Conservation (phyloP, 106 monocot species). For the Vanilla planifolia region DNA sequence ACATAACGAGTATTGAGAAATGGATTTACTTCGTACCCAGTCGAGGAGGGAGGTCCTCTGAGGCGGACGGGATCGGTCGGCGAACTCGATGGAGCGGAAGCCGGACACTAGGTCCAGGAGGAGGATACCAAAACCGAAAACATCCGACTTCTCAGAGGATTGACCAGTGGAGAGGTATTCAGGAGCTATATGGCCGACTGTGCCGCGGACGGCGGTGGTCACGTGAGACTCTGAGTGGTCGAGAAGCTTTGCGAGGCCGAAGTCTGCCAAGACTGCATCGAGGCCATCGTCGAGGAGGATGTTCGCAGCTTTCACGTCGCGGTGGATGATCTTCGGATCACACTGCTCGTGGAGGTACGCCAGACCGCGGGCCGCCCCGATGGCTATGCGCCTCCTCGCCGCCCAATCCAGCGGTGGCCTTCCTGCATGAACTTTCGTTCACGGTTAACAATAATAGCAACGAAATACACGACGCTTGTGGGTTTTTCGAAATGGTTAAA, state of each 20-base stretch:
- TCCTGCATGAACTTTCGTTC: slow-evolving; percentile 21
- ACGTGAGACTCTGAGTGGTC: slow-evolving; percentile 80
- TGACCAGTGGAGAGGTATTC: slow-evolving; percentile 77
- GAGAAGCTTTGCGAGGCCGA: slow-evolving; percentile 90
- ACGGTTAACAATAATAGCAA: too few relatives aligned
- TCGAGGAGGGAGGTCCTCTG: slow-evolving; percentile 39
- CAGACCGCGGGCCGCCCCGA: slow-evolving; percentile 79
- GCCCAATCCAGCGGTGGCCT: slow-evolving; percentile 84
- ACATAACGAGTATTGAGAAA: too few relatives aligned
- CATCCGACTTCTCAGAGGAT: slow-evolving; percentile 75
- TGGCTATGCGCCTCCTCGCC: slow-evolving; percentile 67
- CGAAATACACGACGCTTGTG: neutral
- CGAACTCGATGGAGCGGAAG: slow-evolving; percentile 38
- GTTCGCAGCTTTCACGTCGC: slow-evolving; percentile 97
- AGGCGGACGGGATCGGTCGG: slow-evolving; percentile 20
- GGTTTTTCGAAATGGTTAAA: too few relatives aligned
- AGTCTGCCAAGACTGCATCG: slow-evolving; percentile 87
- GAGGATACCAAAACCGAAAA: slow-evolving; percentile 66
- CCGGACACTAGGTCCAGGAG: slow-evolving; percentile 64
- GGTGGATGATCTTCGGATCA: slow-evolving; percentile 97
- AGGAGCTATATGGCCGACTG: slow-evolving; percentile 76
- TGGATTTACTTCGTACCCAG: slow-evolving; percentile 53
- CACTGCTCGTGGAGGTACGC: slow-evolving; percentile 98
- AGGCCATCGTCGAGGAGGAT: slow-evolving; percentile 77
- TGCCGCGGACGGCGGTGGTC: slow-evolving; percentile 79